Percentiles rank a stretch among this genome's conserved stretches.
Evolutionary conservation across 495 filamentous ascomycete genomes (phyloP).

Genomic region (Hypoxylon perforatum): DNA sequence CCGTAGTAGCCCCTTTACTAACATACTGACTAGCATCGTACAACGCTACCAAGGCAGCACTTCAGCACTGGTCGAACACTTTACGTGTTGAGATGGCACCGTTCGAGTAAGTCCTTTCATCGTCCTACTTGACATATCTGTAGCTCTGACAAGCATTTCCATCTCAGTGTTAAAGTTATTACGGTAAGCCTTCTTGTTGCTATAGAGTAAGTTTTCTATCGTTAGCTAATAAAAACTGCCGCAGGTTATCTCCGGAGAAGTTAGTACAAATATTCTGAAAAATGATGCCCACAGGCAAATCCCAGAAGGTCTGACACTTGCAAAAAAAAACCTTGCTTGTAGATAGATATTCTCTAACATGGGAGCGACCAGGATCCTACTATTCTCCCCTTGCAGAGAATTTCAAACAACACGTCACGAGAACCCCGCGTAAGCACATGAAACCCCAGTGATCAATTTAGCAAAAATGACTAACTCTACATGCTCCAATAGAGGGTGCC

Average conservation of each 20-base stretch:
- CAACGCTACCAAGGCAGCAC: slow-evolving; percentile 49
- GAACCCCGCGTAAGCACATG: slow-evolving; percentile 18
- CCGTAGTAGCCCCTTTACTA: too few relatives aligned
- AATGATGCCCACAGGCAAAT: slow-evolving; percentile 32
- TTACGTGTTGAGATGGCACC: slow-evolving; percentile 49
- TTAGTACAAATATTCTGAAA: slow-evolving; percentile 50
- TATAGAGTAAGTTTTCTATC: not conserved
- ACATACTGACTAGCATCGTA: slow-evolving; percentile 36
- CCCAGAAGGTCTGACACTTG: slow-evolving; percentile 34
- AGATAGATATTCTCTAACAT: not conserved
- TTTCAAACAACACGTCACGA: slow-evolving; percentile 7
- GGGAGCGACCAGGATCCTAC: slow-evolving; percentile 5
- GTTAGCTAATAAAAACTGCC: not conserved
- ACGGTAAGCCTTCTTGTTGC: not conserved
- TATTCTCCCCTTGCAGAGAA: slow-evolving; percentile 2
- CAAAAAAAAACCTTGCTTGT: not conserved
- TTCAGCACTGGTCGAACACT: slow-evolving; percentile 47
- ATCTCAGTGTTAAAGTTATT: slow-evolving; percentile 4
- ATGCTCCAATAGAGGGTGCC: not conserved
- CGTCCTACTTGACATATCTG: not conserved
- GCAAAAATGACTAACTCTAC: not conserved
- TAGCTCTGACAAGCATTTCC: too few relatives aligned
- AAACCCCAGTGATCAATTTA: not conserved
- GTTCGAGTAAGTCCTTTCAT: slow-evolving; percentile 30
- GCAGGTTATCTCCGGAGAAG: slow-evolving; percentile 49